Evolutionary conservation across 208 protist species (phyloP), one percentile per base, ranked within the genome.

Genomic region (Leishmania braziliensis): DNA sequence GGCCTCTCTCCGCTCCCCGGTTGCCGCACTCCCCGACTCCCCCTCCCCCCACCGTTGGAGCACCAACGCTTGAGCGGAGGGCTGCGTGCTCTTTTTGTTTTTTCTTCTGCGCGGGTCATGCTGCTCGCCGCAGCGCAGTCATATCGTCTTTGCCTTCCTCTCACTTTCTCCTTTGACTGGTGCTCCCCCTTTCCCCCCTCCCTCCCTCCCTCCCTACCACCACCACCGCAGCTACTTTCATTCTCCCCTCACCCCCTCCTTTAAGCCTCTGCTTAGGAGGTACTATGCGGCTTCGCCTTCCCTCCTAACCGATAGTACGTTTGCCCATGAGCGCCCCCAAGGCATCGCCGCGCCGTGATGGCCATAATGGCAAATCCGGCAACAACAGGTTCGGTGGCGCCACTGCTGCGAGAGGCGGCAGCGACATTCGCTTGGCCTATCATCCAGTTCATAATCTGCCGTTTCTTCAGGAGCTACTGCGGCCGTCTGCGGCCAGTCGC

Each of bases 401-500:
- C 56, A 29, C 58, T 9, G 18, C 75, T 29, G 54, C 60, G 60
- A 78, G 20, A 36, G 43, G 39, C 16, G 56, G 20, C 26, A 3
- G 46, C 29, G 65, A 54, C 56, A 60, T 80, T 0, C 1, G 53
- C 10, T 56, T 85, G 46, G 58, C 72, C 3, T 79, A 77, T 18
- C 60, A 79, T 48, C 53, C 77, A 20, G 53, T 80, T 6, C 43
- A 80, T 29, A 79, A 66, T 3, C 78, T 86, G 43, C 48, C 65
- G 1, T 72, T 26, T 12, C 73, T 86, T 36, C 54, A 80, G 46
- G 78, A 86, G 63, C 51, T 86, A 5, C 70, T 86, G 65, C 82
- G 82, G 20, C 78, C 82, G 16, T 63, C 65, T 12, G 82, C 82
- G 6, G 78, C 74, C 54, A 70, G 50, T 36, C 78, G 82, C 46